These are phyloP conservation scores for Pythium phragmiticola DNA, from an alignment of 352 stramenopile species.

Conservation along the genomic window DNA sequence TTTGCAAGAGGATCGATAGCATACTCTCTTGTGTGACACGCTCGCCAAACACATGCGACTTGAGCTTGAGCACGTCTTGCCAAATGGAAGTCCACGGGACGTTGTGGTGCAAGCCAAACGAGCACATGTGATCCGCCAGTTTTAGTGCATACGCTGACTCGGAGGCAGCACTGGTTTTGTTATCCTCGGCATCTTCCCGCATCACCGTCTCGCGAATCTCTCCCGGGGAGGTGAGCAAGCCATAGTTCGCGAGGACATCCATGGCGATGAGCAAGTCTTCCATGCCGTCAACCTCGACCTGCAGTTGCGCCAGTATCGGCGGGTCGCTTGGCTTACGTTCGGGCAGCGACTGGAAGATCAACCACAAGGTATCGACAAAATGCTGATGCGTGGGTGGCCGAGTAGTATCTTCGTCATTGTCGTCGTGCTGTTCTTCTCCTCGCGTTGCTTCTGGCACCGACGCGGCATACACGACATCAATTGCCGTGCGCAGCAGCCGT, in stretches of 20 bases:
- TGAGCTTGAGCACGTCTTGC: slow-evolving; percentile 63
- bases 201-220: slow-evolving; percentile 25
- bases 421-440: background rate
- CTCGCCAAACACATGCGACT: slow-evolving; percentile 71
- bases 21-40: slow-evolving; percentile 54
- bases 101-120: slow-evolving; percentile 31
- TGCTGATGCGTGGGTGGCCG: slow-evolving; percentile 16
- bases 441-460: background rate
- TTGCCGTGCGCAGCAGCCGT: slow-evolving; percentile 51
- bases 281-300: slow-evolving; percentile 71
- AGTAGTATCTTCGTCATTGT: background rate
- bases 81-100: slow-evolving; percentile 54
- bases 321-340: slow-evolving; percentile 57
- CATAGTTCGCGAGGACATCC: slow-evolving; percentile 66
- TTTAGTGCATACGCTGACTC: slow-evolving; percentile 24
- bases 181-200: background rate
- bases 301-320: slow-evolving; percentile 49
- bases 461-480: slow-evolving; percentile 50
- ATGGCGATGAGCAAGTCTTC: slow-evolving; percentile 73
- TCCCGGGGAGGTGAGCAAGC: slow-evolving; percentile 34
- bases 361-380: slow-evolving; percentile 64
- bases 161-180: background rate
- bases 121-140: slow-evolving; percentile 54
- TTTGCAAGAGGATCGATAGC: slow-evolving; percentile 48
- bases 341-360: slow-evolving; percentile 74